Evolutionary conservation across 345 rosid species (phyloP).

Genomic region (Cardamine chenopodiifolia): DNA sequence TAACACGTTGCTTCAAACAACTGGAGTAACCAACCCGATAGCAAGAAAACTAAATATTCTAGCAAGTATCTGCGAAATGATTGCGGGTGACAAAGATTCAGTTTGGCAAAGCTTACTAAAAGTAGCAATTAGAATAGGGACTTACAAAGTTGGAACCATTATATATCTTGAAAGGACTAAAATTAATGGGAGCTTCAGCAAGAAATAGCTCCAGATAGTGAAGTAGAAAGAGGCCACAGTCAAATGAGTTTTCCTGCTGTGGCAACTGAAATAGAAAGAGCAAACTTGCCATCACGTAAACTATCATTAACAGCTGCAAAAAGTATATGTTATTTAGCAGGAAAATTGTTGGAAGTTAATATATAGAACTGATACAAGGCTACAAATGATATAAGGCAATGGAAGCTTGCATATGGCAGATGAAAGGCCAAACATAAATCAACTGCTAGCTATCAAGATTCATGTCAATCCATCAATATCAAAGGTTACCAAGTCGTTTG

Average conservation of each 20-base stretch:
- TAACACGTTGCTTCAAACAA: neutral
- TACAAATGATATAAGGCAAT: neutral
- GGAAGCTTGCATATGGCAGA: slow-evolving; percentile 7
- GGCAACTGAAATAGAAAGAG: slow-evolving; percentile 69
- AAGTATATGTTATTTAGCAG: neutral
- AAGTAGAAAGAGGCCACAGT: slow-evolving; percentile 93
- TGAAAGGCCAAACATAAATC: slow-evolving; percentile 3
- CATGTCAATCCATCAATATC: neutral
- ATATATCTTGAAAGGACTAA: slow-evolving; percentile 75
- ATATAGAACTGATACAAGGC: neutral
- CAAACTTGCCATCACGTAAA: slow-evolving; percentile 42
- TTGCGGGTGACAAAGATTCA: slow-evolving; percentile 3
- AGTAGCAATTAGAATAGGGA: slow-evolving; percentile 22
- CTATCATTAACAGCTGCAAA: slow-evolving; percentile 19
- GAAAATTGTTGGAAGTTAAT: neutral
- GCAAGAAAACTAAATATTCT: neutral
- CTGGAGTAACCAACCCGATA: neutral
- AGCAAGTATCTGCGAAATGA: neutral
- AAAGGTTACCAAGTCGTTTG: neutral
- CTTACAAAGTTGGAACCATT: slow-evolving; percentile 81
- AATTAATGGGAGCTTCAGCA: slow-evolving; percentile 72
- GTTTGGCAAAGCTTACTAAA: slow-evolving; percentile 17
- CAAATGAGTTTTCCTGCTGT: slow-evolving; percentile 95
- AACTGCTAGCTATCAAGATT: neutral
- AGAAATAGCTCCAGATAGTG: slow-evolving; percentile 94